Conservation (phyloP, 805 yeast species). For the Maudiozyma turicensis region DNA sequence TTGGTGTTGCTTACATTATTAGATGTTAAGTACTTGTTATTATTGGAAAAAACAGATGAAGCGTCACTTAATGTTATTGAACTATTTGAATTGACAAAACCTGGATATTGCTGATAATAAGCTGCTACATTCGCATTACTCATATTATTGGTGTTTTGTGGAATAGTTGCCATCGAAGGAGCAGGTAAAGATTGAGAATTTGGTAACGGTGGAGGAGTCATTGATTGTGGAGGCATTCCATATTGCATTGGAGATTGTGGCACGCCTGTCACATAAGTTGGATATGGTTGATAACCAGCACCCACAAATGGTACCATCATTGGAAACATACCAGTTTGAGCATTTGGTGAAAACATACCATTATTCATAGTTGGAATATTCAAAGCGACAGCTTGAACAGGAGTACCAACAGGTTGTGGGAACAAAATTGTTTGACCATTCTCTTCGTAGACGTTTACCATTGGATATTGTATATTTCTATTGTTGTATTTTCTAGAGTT, state of each 20-base stretch:
- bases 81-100: constrained; percentile 7
- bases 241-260: constrained; percentile 1
- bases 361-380: constrained; percentile 1
- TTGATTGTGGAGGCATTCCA: background rate
- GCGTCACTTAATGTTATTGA: constrained; percentile 14
- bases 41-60: constrained; percentile 10
- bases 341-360: background rate
- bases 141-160: background rate
- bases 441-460: background rate
- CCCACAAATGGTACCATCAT: constrained; percentile 4
- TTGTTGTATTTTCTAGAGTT: constrained; percentile 3
- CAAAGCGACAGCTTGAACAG: constrained; percentile 1
- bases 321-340: background rate
- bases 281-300: constrained; percentile 1
- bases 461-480: background rate
- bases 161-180: background rate
- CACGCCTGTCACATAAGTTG: background rate
- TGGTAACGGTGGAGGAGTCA: background rate
- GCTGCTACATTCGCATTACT: background rate
- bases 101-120: background rate
- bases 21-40: background rate
- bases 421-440: constrained; percentile 1
- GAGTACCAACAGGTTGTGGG: constrained; percentile 2
- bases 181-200: background rate
- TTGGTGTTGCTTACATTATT: background rate